Conservation (phyloP, 352 stramenopile genomes). For the Pythium scleroteichum region DNA sequence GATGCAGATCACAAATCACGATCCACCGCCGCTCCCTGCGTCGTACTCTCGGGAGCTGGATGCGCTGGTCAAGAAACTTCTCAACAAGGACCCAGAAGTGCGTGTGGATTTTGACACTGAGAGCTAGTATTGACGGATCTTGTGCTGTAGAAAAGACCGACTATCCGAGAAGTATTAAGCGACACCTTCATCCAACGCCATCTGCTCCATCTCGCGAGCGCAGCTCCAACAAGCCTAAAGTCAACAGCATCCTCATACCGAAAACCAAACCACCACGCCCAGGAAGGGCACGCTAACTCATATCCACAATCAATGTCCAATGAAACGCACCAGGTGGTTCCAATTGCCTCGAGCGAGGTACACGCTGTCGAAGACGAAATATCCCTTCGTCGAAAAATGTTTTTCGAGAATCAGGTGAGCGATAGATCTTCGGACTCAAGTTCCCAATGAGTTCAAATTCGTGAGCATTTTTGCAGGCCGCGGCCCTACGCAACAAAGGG, state of each 20-base stretch:
- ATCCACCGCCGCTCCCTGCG: slow-evolving; percentile 30
- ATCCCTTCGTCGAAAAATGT: slow-evolving; percentile 35
- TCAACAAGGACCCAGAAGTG: slow-evolving; percentile 48
- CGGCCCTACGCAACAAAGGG: slow-evolving; percentile 54
- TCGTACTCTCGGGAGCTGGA: slow-evolving; percentile 37
- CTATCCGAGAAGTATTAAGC: slow-evolving; percentile 10
- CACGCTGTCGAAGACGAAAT: not conserved
- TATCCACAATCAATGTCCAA: too few species aligned
- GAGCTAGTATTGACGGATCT: too few species aligned
- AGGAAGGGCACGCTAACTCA: too few species aligned
- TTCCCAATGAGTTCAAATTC: not conserved
- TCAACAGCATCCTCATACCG: not conserved
- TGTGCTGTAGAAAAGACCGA: slow-evolving; percentile 17
- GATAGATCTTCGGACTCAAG: not conserved
- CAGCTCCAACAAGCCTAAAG: not conserved
- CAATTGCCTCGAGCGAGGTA: not conserved
- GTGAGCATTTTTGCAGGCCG: slow-evolving; percentile 32
- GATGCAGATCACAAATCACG: slow-evolving; percentile 44
- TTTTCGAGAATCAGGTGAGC: slow-evolving; percentile 67
- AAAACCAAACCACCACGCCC: not conserved
- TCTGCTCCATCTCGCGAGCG: slow-evolving; percentile 13
- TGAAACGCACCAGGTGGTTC: too few species aligned
- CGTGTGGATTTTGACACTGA: too few species aligned
- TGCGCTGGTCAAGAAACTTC: slow-evolving; percentile 32
- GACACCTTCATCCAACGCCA: slow-evolving; percentile 20